phyloP scores from a whole-genome alignment of 441 rosid genomes.

The Pelargonium myrrhifolium region DNA sequence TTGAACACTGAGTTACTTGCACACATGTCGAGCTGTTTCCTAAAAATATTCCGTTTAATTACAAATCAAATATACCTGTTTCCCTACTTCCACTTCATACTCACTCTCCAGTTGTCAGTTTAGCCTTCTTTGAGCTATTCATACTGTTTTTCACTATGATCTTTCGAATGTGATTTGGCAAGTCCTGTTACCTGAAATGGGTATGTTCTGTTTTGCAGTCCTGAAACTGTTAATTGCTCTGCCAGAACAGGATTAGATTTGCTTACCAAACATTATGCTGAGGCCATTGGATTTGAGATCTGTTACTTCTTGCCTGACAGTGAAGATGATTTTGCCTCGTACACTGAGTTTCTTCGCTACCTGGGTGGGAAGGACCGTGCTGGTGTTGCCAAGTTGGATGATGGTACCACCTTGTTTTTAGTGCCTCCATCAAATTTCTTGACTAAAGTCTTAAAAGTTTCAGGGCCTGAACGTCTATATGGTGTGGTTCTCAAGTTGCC shows the following conservation, averaged over 20 bases:
- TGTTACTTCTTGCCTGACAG: slow-evolving; percentile 92
- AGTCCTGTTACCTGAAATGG: not conserved
- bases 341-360: slow-evolving; percentile 87
- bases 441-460: slow-evolving; percentile 63
- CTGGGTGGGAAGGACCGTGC: slow-evolving; percentile 90
- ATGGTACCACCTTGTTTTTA: slow-evolving; percentile 80
- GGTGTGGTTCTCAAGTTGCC: slow-evolving; percentile 90
- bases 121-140: not conserved
- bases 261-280: slow-evolving; percentile 74
- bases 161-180: not conserved
- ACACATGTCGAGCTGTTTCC: not conserved
- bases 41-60: no score
- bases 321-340: slow-evolving; percentile 86
- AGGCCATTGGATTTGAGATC: slow-evolving; percentile 71
- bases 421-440: slow-evolving; percentile 95
- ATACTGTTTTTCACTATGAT: not conserved
- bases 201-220: slow-evolving; percentile 49
- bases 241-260: slow-evolving; percentile 96
- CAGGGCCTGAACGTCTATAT: slow-evolving; percentile 84
- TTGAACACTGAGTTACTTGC: not conserved
- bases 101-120: not conserved
- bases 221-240: slow-evolving; percentile 84
- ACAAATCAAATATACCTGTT: not conserved
- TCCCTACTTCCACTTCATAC: not conserved
- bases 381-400: slow-evolving; percentile 90